Conservation (phyloP, 768 basidiomycete genomes). For the Mycena sanguinolenta region DNA sequence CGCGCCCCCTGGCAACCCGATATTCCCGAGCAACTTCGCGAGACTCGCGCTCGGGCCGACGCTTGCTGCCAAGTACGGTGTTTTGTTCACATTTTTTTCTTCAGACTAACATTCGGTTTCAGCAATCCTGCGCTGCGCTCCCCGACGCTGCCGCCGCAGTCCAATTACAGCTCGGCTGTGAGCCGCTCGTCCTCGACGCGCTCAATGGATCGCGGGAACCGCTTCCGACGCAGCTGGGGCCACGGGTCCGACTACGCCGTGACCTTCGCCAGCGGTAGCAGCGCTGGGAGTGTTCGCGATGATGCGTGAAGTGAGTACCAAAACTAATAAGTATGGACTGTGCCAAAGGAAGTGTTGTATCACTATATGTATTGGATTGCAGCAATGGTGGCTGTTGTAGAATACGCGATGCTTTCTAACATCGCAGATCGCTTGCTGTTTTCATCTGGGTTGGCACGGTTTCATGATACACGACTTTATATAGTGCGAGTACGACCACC, state of each 20-base stretch:
- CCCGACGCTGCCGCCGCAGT: constrained; percentile 36
- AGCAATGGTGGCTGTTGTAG: no score
- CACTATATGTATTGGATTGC: constrained; percentile 14
- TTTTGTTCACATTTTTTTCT: neutral
- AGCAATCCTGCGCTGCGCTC: constrained; percentile 43
- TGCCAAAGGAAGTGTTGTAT: constrained; percentile 3
- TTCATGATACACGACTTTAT: constrained; percentile 10
- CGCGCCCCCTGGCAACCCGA: constrained; percentile 78
- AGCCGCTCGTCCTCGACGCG: constrained; percentile 34
- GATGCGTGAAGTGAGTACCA: neutral
- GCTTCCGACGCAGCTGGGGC: constrained; percentile 32
- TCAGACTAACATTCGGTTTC: neutral
- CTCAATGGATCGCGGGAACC: constrained; percentile 32
- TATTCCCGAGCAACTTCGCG: constrained; percentile 88
- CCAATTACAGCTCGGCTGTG: constrained; percentile 8
- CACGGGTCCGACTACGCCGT: constrained; percentile 33
- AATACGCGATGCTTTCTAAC: no score
- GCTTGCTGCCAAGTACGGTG: constrained; percentile 60
- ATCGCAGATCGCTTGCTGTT: no score
- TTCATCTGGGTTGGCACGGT: neutral
- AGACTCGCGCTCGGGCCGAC: constrained; percentile 76
- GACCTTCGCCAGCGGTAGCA: constrained; percentile 32
- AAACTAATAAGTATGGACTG: neutral
- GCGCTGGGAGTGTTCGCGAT: constrained; percentile 32
- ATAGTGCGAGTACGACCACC: neutral